These are phyloP conservation scores for Syzygium aromaticum DNA, from an alignment of 345 rosid species.

Conservation along the genomic window DNA sequence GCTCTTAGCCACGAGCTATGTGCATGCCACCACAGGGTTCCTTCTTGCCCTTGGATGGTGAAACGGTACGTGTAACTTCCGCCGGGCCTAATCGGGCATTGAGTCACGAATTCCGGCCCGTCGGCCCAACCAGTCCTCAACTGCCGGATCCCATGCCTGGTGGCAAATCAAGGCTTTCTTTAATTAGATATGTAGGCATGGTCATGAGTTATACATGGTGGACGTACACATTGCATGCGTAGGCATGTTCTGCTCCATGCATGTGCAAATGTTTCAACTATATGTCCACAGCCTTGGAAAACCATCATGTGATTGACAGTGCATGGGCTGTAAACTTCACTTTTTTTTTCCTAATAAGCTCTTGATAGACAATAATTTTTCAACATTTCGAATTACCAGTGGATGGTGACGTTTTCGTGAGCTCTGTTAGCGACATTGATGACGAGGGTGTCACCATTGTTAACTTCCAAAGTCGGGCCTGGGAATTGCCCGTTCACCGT, in stretches of 20 bases:
- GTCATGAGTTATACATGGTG: background rate
- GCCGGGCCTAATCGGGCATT: constrained; percentile 92
- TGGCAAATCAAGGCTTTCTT: background rate
- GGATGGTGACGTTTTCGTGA: constrained; percentile 69
- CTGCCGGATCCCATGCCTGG: constrained; percentile 89
- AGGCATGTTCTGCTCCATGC: constrained; percentile 38
- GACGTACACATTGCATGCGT: background rate
- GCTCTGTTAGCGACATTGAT: constrained; percentile 62
- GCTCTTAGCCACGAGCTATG: constrained; percentile 98
- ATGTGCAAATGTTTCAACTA: constrained; percentile 11
- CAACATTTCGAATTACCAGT: constrained; percentile 45
- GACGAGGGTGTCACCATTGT: constrained; percentile 62
- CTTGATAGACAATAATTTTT: background rate
- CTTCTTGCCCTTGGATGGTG: constrained; percentile 79
- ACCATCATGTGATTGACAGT: background rate
- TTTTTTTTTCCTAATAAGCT: background rate
- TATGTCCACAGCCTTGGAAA: background rate
- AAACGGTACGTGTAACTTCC: constrained; percentile 75
- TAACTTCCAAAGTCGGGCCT: constrained; percentile 77
- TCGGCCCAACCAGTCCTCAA: constrained; percentile 89
- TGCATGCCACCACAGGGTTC: constrained; percentile 99
- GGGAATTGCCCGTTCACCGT: constrained; percentile 96
- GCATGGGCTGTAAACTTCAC: background rate
- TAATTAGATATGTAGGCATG: background rate
- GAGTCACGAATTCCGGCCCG: constrained; percentile 92